These are phyloP conservation scores for Candida tunisiensis DNA, from an alignment of 1,139 yeast genomes.

Conservation along the genomic window DNA sequence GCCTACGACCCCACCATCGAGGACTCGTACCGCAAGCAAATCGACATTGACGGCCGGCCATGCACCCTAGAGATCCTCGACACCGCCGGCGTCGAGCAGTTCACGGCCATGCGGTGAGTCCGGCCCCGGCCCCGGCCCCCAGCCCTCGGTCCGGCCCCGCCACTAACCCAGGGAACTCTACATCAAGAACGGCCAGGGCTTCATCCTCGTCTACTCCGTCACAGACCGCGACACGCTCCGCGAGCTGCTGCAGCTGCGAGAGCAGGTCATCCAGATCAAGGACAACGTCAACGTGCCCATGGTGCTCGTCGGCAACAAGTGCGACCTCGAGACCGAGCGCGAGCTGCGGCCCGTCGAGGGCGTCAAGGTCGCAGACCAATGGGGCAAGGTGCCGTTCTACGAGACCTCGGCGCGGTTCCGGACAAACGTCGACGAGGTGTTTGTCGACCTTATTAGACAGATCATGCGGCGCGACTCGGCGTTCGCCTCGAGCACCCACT, in stretches of 20 bases:
- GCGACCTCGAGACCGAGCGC: slow-evolving; percentile 66
- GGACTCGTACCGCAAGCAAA: slow-evolving; percentile 26
- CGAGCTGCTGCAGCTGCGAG: slow-evolving; percentile 65
- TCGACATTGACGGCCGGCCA: slow-evolving; percentile 21
- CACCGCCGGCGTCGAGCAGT: slow-evolving; percentile 31
- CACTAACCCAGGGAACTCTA: no score
- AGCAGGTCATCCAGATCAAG: slow-evolving; percentile 83
- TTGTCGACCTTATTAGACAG: slow-evolving; percentile 74
- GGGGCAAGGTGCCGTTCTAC: slow-evolving; percentile 83
- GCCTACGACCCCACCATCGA: slow-evolving; percentile 97
- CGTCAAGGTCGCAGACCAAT: slow-evolving; percentile 58
- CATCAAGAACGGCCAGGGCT: slow-evolving; percentile 28
- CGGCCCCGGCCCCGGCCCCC: no score
- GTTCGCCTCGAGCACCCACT: slow-evolving; percentile 6
- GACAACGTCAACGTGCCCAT: slow-evolving; percentile 27
- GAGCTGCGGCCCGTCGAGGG: slow-evolving; percentile 16
- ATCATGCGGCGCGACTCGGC: slow-evolving; percentile 21
- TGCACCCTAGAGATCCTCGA: slow-evolving; percentile 26
- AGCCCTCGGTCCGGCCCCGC: no score
- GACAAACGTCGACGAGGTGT: slow-evolving; percentile 78
- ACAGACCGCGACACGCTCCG: slow-evolving; percentile 70
- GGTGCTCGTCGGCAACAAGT: slow-evolving; percentile 28
- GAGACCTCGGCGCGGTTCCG: slow-evolving; percentile 75
- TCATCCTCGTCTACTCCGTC: slow-evolving; percentile 56
- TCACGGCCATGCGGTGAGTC: slow-evolving; percentile 40